A percentile compares a stretch with the other conserved stretches of the same genome.
phyloP scores from a whole-genome alignment of 192 early-diverging fungal species.

The Polychytrium aggregatum region DNA sequence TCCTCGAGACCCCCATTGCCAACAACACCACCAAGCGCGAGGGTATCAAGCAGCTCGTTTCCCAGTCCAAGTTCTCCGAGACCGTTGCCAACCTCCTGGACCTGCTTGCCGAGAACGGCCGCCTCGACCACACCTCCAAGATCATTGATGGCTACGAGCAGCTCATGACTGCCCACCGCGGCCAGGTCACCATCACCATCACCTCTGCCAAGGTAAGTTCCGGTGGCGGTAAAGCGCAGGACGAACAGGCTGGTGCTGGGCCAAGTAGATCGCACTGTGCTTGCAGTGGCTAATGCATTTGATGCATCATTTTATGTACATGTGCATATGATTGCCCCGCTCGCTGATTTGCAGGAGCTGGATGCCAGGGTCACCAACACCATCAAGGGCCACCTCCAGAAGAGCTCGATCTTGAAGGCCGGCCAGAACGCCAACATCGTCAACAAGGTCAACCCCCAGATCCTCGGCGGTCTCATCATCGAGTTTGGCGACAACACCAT shows the following conservation, averaged over 20 bases:
- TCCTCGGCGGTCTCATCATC: conserved; percentile 92
- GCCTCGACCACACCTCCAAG: conserved; percentile 71
- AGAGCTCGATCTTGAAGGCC: conserved; percentile 66
- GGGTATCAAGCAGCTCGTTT: conserved; percentile 53
- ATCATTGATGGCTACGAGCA: conserved; percentile 68
- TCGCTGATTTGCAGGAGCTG: conserved; percentile 45
- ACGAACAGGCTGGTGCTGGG: background rate
- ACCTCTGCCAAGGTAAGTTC: conserved; percentile 72
- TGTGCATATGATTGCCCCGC: background rate
- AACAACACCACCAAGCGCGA: conserved; percentile 67
- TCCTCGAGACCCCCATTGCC: conserved; percentile 80
- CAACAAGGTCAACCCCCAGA: conserved; percentile 85
- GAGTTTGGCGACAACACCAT: conserved; percentile 98
- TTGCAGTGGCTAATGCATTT: no score
- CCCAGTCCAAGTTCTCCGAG: conserved; percentile 59
- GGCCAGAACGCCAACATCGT: conserved; percentile 73
- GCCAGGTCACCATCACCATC: conserved; percentile 76
- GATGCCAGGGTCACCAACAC: conserved; percentile 56
- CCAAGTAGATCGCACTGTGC: no score
- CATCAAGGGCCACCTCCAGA: conserved; percentile 68
- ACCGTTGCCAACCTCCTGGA: conserved; percentile 87
- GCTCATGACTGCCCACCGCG: conserved; percentile 82
- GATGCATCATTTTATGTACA: no score
- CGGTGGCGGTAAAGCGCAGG: background rate
- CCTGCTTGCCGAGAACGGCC: conserved; percentile 87